These are phyloP conservation scores for Nemania bipapillata DNA, from an alignment of 2,329 filamentous ascomycete species.

Conservation along the genomic window DNA sequence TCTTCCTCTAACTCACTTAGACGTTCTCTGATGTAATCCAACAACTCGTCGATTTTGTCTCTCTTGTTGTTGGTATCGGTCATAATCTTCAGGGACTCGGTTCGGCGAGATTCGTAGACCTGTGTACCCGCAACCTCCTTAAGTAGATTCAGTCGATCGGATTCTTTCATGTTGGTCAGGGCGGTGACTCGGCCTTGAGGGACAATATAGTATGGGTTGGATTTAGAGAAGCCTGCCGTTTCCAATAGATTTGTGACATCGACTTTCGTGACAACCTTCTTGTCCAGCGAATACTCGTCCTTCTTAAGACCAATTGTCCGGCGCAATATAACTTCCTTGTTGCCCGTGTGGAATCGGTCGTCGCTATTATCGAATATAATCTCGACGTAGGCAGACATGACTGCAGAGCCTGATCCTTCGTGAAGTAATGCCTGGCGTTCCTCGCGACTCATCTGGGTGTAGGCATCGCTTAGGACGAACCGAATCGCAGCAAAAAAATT, in stretches of 20 bases:
- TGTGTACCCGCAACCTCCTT: constrained; percentile 99
- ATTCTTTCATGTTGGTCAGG: constrained; percentile 98
- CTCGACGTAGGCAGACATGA: constrained; percentile 99
- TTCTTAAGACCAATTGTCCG: constrained; percentile 97
- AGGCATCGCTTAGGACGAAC: constrained; percentile 97
- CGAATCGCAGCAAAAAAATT: constrained; percentile 99
- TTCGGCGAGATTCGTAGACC: constrained; percentile 90
- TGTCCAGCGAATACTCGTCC: constrained; percentile 97
- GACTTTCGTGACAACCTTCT: constrained; percentile 92
- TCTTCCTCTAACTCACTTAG: constrained; percentile 92
- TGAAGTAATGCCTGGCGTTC: constrained; percentile 96
- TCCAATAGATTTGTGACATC: constrained; percentile 97
- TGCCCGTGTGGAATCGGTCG: constrained; percentile 92
- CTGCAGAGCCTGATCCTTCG: constrained; percentile 95
- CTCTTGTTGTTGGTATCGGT: constrained; percentile 94
- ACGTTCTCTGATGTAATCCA: constrained; percentile 91
- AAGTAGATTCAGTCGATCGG: constrained; percentile 84
- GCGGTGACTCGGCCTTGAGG: constrained; percentile 95
- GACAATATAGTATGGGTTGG: constrained; percentile 99
- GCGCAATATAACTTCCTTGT: constrained; percentile 87
- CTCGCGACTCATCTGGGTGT: constrained; percentile 93
- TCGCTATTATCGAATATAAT: constrained; percentile 99
- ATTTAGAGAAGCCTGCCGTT: constrained; percentile 94
- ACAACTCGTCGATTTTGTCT: constrained; percentile 89
- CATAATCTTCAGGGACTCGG: constrained; percentile 97